A percentile compares a stretch with the other conserved stretches of the same genome.
These are phyloP conservation scores for Aspergillus ochraceoroseus DNA, from an alignment of 2,329 filamentous ascomycete species.

Conservation along the genomic window DNA sequence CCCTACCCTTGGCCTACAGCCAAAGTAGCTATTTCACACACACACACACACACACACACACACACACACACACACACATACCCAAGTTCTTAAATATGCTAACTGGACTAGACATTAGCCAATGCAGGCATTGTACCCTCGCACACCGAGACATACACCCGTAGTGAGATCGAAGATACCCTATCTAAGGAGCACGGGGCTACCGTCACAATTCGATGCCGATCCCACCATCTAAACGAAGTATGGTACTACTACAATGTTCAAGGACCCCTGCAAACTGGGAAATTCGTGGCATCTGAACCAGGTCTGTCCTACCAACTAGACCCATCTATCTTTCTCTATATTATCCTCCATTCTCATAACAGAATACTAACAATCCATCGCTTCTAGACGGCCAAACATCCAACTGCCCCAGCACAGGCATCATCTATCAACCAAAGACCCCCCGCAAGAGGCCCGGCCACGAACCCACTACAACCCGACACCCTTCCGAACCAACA, in stretches of 20 bases:
- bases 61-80: too few relatives aligned
- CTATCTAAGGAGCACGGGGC: constrained; percentile 52
- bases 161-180: constrained; percentile 55
- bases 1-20: not conserved
- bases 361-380: not conserved
- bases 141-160: constrained; percentile 53
- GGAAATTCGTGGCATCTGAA: constrained; percentile 32
- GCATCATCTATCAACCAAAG: constrained; percentile 63
- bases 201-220: constrained; percentile 56
- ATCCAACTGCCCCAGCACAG: constrained; percentile 58
- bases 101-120: constrained; percentile 48
- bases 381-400: constrained; percentile 48
- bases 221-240: constrained; percentile 47
- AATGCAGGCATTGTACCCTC: constrained; percentile 57
- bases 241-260: constrained; percentile 62
- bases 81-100: constrained; percentile 8
- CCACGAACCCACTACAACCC: constrained; percentile 37
- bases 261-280: constrained; percentile 42
- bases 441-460: constrained; percentile 30
- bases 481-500: constrained; percentile 30
- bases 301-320: constrained; percentile 30
- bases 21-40: too few relatives aligned
- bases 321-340: too few relatives aligned
- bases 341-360: too few relatives aligned
- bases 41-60: too few relatives aligned